Evolutionary conservation across 2,329 filamentous ascomycete genomes (phyloP), one percentile per base, ranked within the genome.

Genomic region (Ophiostoma populinum): DNA sequence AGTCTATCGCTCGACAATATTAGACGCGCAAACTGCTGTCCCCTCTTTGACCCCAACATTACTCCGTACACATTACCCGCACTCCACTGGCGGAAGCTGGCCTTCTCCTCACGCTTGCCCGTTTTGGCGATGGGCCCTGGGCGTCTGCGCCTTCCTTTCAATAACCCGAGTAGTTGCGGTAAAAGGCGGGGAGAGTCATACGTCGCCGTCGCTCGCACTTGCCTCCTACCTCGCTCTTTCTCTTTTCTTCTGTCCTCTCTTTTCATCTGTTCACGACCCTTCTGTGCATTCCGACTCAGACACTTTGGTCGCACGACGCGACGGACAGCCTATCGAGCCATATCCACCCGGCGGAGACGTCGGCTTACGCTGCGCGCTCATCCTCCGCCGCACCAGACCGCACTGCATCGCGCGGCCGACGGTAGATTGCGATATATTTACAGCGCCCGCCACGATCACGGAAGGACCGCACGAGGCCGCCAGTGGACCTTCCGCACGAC

Each of bases 41-140:
- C 27, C 27, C 27, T 31, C 29, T 31, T 21, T 15, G 15, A 30
- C 27, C 11, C 27, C 27, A 30, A 27, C 25, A 6, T 17, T 29
- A 11, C 19, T n/a, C n/a, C n/a, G n/a, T n/a, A n/a, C n/a, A 27
- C 25, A 6, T 17, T 29, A 11, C 19, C 16, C 30, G 10, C 26
- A 30, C 25, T 13, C 13, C n/a, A n/a, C n/a, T n/a, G n/a, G n/a
- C n/a, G n/a, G n/a, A n/a, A n/a, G 17, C 16, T 24, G 16, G 16
- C 25, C 24, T 18, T 12, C 35, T 37, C 35, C 35, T 37, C 30
- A 34, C 35, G 35, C 35, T 20, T 33, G 33, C 29, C 35, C 35
- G 33, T 24, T 30, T 34, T 19, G 22, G 30, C 26, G 26, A 16
- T n/a, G n/a, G n/a, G n/a, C n/a, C n/a, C n/a, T n/a, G n/a, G n/a